Evolutionary conservation across 345 rosid species (phyloP), one percentile per base, ranked within the genome.

Genomic region (Lepidium aucheri): DNA sequence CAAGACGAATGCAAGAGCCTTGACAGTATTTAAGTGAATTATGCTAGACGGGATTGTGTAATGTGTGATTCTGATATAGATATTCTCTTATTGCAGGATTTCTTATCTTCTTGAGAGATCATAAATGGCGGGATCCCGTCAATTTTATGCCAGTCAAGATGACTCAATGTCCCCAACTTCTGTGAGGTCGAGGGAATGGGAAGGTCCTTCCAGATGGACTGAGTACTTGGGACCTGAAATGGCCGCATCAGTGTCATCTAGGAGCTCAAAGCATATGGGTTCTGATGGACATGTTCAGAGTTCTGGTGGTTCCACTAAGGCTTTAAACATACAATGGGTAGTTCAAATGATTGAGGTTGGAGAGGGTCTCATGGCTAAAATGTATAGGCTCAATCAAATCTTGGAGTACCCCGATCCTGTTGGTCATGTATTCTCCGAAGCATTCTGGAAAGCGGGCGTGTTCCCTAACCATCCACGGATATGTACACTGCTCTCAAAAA

Each of bases 351-450:
- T 87, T 45, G 93, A 87, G 74, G 97, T 94, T 67, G 97, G 97
- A 0, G 96, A 90, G 1, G 99, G 99, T 33, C 84, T 94, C 51
- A 90, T 91, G 99, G 92, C 96, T 60, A 94, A 91, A 79, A 91
- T 94, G 90, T 87, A 94, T 74, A 82, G 99, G 51, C 75, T 94
- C 9, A 94, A 86, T 70, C 97, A 94, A 79, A 85, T 94, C 70
- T 76, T 94, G 81, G 99, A 94, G 73, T 85, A 80, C 54, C 97
- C 99, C 0, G 99, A 94, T 76, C 86, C 95, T 32, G 75, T 80
- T 59, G 79, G 70, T 52, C 95, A 94, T 74, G 74, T 75, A 5
- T 91, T 77, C 77, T 80, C 97, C 1, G 99, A 94, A 74, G 82
- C 81, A 6, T 94, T 94, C 75, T 94, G 99, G 99, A 94, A 94